phyloP scores from a whole-genome alignment of 1,284 basidiomycete species.

The Malassezia caprae region DNA sequence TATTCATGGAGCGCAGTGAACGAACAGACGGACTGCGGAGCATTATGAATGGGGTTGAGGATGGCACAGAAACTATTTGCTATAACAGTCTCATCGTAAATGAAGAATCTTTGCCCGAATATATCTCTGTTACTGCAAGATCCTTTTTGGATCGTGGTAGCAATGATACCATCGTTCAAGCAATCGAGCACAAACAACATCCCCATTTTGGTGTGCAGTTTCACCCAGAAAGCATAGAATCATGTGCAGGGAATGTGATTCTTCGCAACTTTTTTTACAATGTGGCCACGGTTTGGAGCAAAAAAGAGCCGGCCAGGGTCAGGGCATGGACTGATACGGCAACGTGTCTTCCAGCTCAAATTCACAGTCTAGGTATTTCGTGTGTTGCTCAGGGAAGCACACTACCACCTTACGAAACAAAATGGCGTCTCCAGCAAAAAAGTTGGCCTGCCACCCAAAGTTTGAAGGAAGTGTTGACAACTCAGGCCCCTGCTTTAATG shows the following conservation, averaged over 20 bases:
- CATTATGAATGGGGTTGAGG: slow-evolving; percentile 57
- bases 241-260: slow-evolving; percentile 23
- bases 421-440: neutral
- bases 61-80: slow-evolving; percentile 63
- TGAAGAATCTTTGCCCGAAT: slow-evolving; percentile 47
- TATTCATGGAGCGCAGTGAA: slow-evolving; percentile 13
- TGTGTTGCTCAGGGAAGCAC: slow-evolving; percentile 7
- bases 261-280: slow-evolving; percentile 35
- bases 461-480: neutral
- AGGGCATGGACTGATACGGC: neutral
- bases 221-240: slow-evolving; percentile 60
- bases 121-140: slow-evolving; percentile 52
- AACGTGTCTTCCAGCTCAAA: neutral
- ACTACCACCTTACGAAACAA: neutral
- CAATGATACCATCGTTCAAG: slow-evolving; percentile 27
- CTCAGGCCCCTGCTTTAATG: neutral
- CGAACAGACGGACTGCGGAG: slow-evolving; percentile 49
- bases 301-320: slow-evolving; percentile 1
- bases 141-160: neutral
- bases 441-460: neutral
- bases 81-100: slow-evolving; percentile 59
- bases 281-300: slow-evolving; percentile 23
- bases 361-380: neutral
- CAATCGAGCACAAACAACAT: slow-evolving; percentile 28
- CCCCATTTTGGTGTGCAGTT: slow-evolving; percentile 90